Percentiles rank a stretch among this genome's conserved stretches.
Conservation (phyloP, 371 early-diverging fungal genomes). For the Mortierella sp. region DNA sequence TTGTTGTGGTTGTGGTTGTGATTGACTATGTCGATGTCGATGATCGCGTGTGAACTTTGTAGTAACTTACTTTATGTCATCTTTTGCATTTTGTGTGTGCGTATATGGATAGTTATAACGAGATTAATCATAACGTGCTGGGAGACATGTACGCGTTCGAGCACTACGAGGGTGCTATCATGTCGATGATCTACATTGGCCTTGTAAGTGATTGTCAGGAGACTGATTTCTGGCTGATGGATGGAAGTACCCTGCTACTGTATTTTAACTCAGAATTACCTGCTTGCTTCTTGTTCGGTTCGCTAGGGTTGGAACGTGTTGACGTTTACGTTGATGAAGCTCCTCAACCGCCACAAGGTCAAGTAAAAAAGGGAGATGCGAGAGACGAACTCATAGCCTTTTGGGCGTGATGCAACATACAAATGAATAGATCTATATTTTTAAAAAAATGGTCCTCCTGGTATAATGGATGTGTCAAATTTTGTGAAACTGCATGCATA, state of each 20-base stretch:
- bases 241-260: neutral
- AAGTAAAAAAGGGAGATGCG: constrained; percentile 8
- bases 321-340: constrained; percentile 27
- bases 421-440: too few relatives aligned
- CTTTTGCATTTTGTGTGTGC: neutral
- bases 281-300: neutral
- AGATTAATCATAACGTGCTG: constrained; percentile 39
- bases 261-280: neutral
- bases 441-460: too few relatives aligned
- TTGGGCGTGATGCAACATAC: too few relatives aligned
- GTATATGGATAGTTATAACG: constrained; percentile 31
- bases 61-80: neutral
- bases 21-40: too few relatives aligned
- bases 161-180: constrained; percentile 33
- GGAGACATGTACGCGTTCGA: constrained; percentile 48
- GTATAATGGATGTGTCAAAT: too few relatives aligned
- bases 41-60: neutral
- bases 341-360: constrained; percentile 37
- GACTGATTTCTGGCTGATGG: too few relatives aligned
- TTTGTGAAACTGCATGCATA: too few relatives aligned
- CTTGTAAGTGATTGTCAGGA: constrained; percentile 17
- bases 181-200: constrained; percentile 48
- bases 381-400: neutral
- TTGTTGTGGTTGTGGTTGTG: neutral
- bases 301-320: constrained; percentile 20